Base-by-base conservation (phyloP, 768 basidiomycete species). In the Rhizopogon rudus region DNA sequence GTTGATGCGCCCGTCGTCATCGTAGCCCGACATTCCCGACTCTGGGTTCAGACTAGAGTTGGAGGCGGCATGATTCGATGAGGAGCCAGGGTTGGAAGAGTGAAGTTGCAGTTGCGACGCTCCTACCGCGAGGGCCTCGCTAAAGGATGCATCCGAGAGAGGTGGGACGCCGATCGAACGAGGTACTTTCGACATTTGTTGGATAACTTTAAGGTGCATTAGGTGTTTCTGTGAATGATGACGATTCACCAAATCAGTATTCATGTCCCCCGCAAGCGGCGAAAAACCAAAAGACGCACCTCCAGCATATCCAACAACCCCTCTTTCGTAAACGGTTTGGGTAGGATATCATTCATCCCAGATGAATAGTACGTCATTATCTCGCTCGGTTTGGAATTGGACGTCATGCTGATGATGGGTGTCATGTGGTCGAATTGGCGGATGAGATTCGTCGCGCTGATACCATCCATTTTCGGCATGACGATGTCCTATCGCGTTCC, bases 381-480 rank as follows among this genome's bases (percentile, higher is more conserved):
- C 70, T 96, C 90, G 71, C 88, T 87, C 28, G 94, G 93, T 63
- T 92, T 89, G 53, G 91, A 92, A 69, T 94, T 96, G 64, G 86
- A 88, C 51, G 95, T 98, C 96, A 98, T 98, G 22, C 93, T 96
- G 60, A 98, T 97, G 68, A 98, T 98, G 5, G 96, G 96, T 41
- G 95, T 97, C 75, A 87, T 88, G 55, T 86, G 84, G 73, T 98
- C 94, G 67, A 98, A 98, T 73, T 94, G 91, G 16, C 96, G 81
- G 61, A 98, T 97, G 63, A 98, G 71, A 55, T 86, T 92, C 39
- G 96, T 98, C 9, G 96, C 96, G 3, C 87, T 86, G 28, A 94
- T 84, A 29, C 93, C 93, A 59, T 93, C 87, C 62, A 91, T 74
- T 67, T 89, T 88, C 2, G 89, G 87, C 89, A 98, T 96, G 56